These are phyloP conservation scores for Flaveria trinervia DNA, from an alignment of 129 eudicot species.

Conservation along the genomic window DNA sequence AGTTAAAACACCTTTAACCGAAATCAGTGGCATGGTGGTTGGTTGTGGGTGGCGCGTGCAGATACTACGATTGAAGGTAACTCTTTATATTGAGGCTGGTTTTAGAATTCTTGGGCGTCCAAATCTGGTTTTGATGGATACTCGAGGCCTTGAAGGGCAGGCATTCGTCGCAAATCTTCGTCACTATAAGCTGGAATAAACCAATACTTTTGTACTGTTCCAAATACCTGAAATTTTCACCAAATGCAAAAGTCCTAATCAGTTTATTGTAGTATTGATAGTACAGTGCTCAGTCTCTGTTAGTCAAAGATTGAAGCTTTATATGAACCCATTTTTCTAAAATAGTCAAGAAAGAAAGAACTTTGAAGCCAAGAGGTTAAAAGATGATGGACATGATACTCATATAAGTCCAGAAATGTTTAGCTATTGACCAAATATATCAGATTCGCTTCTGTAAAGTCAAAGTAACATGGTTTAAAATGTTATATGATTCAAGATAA, in stretches of 20 bases:
- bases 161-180: constrained; percentile 84
- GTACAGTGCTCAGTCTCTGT: background rate
- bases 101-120: constrained; percentile 76
- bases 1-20: constrained; percentile 25
- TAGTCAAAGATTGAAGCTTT: constrained; percentile 7
- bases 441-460: background rate
- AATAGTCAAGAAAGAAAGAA: background rate
- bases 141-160: constrained; percentile 92
- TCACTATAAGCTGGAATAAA: constrained; percentile 82
- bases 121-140: constrained; percentile 94
- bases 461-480: background rate
- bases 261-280: background rate
- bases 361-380: background rate
- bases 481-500: constrained; percentile 22
- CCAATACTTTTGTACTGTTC: constrained; percentile 74
- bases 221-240: constrained; percentile 63
- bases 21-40: constrained; percentile 24
- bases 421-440: constrained; percentile 1
- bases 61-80: constrained; percentile 14
- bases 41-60: background rate
- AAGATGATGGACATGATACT: background rate
- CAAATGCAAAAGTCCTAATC: background rate
- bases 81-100: background rate
- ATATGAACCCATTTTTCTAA: background rate
- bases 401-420: constrained; percentile 9